A percentile compares a stretch with the other conserved stretches of the same genome.
Evolutionary conservation across 1,139 yeast genomes (phyloP).

Genomic region (Hemisphaericaspora subhashii): DNA sequence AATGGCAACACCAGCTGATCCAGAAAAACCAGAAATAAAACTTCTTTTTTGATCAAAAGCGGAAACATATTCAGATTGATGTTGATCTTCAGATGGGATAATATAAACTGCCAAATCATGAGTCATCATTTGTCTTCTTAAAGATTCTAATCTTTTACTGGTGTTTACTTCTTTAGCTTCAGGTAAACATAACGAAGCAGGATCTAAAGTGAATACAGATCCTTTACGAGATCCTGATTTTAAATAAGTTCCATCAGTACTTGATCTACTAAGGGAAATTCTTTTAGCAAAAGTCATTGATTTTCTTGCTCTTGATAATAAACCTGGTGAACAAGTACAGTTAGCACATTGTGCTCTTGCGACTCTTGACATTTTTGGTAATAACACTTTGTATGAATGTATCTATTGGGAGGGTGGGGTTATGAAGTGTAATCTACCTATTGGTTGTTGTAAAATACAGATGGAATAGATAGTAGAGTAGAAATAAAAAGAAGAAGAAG

Average conservation of each 20-base stretch:
- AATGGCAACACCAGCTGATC: conserved; percentile 93
- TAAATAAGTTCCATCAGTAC: conserved; percentile 17
- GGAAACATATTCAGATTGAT: conserved; percentile 88
- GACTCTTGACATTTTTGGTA: conserved; percentile 25
- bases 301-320: conserved; percentile 63
- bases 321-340: conserved; percentile 83
- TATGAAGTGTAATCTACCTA: no score
- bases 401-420: no score
- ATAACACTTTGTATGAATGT: no score
- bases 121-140: conserved; percentile 67
- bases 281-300: conserved; percentile 52
- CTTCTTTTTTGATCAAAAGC: conserved; percentile 78
- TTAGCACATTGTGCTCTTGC: conserved; percentile 58
- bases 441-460: no score
- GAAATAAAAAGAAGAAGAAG: no score
- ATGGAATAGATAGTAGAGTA: no score
- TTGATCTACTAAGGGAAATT: conserved; percentile 39
- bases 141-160: conserved; percentile 54
- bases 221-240: conserved; percentile 33
- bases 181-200: conserved; percentile 45
- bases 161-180: conserved; percentile 56
- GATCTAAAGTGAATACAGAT: conserved; percentile 51
- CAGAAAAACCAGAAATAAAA: conserved; percentile 87
- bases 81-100: conserved; percentile 91
- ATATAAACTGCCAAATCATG: conserved; percentile 73